Conservation (phyloP, 225 moss, liverwort and hornwort genomes). For the Takakia lepidozioides region DNA sequence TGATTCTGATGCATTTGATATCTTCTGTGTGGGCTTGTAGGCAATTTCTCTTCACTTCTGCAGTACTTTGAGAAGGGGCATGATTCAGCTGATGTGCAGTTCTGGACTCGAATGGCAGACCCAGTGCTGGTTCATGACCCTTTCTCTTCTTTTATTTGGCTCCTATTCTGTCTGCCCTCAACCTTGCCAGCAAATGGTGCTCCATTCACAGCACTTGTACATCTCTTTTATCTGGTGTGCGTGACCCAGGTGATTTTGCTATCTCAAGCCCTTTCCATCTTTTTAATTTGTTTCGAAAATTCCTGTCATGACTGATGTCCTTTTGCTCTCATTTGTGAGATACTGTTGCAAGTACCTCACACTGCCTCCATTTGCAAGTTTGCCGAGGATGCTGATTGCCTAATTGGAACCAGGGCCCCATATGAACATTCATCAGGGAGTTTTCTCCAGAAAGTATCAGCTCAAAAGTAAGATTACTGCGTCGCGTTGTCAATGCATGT, state of each 20-base stretch:
- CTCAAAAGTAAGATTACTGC: too few relatives aligned
- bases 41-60: slow-evolving; percentile 63
- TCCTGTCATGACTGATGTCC: too few relatives aligned
- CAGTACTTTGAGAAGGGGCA: slow-evolving; percentile 77
- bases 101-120: slow-evolving; percentile 90
- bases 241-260: slow-evolving; percentile 51
- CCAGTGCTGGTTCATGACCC: slow-evolving; percentile 84
- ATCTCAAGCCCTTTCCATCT: too few relatives aligned
- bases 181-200: slow-evolving; percentile 72
- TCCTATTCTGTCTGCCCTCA: slow-evolving; percentile 78
- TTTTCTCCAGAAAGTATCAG: too few relatives aligned
- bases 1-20: neutral
- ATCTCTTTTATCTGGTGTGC: slow-evolving; percentile 82
- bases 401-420: too few relatives aligned
- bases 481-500: too few relatives aligned
- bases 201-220: slow-evolving; percentile 75
- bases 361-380: too few relatives aligned
- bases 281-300: too few relatives aligned
- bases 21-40: slow-evolving; percentile 44
- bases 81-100: slow-evolving; percentile 78
- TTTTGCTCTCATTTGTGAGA: too few relatives aligned
- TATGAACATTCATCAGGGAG: too few relatives aligned
- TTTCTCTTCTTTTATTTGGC: slow-evolving; percentile 74
- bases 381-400: too few relatives aligned
- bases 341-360: too few relatives aligned